Conservation (phyloP, 1,284 basidiomycete species). For the Cerrena zonata region DNA sequence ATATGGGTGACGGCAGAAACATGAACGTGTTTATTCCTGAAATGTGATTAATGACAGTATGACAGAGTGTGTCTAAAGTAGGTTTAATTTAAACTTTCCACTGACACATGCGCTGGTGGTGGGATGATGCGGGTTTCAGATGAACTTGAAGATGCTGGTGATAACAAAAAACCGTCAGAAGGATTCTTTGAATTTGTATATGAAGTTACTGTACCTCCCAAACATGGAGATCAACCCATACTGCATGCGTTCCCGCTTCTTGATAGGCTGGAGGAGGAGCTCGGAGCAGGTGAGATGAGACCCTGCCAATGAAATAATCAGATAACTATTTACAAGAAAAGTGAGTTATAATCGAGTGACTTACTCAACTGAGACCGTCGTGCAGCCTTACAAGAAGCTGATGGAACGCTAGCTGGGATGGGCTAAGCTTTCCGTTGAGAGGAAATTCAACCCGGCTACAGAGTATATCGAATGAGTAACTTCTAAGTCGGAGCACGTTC, state of each 20-base stretch:
- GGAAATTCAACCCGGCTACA: constrained; percentile 7
- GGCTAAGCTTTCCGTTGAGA: constrained; percentile 24
- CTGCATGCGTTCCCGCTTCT: constrained; percentile 27
- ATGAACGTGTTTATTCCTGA: too few species aligned
- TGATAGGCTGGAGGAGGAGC: constrained; percentile 28
- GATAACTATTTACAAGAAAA: neutral
- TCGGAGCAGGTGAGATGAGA: constrained; percentile 20
- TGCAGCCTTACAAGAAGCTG: constrained; percentile 39
- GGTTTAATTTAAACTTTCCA: too few species aligned
- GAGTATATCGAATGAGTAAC: too few species aligned
- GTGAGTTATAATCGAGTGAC: constrained; percentile 3
- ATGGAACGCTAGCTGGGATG: constrained; percentile 30
- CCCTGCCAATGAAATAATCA: constrained; percentile 5
- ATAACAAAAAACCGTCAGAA: too few species aligned
- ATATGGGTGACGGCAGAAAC: too few species aligned
- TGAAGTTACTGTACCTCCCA: constrained; percentile 23
- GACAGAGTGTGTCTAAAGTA: too few species aligned
- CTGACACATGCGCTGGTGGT: too few species aligned
- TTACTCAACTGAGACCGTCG: constrained; percentile 31
- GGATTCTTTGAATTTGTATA: too few species aligned
- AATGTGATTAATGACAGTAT: too few species aligned
- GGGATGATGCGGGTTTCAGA: too few species aligned
- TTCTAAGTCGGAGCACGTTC: too few species aligned
- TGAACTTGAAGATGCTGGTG: too few species aligned
- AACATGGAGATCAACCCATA: constrained; percentile 24